Conservation (phyloP, 2,329 filamentous ascomycete species). For the Cercospora nicotianae region DNA sequence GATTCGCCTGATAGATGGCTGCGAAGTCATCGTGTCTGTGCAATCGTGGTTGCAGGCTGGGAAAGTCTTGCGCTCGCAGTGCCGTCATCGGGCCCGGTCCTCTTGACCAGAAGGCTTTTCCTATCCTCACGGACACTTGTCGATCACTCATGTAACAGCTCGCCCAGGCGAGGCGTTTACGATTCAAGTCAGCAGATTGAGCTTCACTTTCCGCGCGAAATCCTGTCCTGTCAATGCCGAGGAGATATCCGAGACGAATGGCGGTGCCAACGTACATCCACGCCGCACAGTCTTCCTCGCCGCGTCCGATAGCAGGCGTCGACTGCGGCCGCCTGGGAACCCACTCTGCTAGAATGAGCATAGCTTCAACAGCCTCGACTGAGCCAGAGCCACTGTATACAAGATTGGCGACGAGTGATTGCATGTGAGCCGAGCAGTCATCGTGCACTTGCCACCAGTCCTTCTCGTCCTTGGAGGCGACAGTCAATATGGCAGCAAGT, state of each 20-base stretch:
- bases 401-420: conserved; percentile 35
- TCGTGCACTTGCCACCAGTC: conserved; percentile 39
- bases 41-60: conserved; percentile 32
- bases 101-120: conserved; percentile 40
- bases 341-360: conserved; percentile 40
- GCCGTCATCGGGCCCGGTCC: conserved; percentile 39
- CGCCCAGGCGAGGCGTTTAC: conserved; percentile 38
- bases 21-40: conserved; percentile 36
- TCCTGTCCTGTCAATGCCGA: conserved; percentile 38
- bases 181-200: conserved; percentile 34
- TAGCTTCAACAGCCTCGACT: conserved; percentile 39
- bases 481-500: conserved; percentile 37
- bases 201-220: conserved; percentile 35
- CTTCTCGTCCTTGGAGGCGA: conserved; percentile 38
- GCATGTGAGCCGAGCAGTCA: conserved; percentile 38
- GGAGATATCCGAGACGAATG: conserved; percentile 38
- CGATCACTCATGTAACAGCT: conserved; percentile 40
- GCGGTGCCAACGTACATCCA: conserved; percentile 41
- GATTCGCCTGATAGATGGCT: conserved; percentile 38
- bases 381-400: conserved; percentile 36
- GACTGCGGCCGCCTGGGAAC: conserved; percentile 35
- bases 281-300: conserved; percentile 38
- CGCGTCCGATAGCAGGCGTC: conserved; percentile 34
- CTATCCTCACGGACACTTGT: conserved; percentile 38
- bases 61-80: conserved; percentile 36